A percentile compares a stretch with the other conserved stretches of the same genome.
phyloP scores from a whole-genome alignment of 371 early-diverging fungal genomes.

The Mortierella sp. region DNA sequence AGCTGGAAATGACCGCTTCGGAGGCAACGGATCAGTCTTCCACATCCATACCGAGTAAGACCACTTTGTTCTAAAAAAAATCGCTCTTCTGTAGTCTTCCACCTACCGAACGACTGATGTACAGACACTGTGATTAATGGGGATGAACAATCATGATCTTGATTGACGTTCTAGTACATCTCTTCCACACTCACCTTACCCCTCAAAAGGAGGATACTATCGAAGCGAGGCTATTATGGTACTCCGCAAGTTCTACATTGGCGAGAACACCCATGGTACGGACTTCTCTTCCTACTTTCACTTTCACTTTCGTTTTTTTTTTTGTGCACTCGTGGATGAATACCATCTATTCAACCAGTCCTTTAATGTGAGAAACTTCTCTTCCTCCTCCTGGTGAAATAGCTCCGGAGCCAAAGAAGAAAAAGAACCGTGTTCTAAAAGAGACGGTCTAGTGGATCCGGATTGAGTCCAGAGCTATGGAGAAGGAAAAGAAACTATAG shows the following conservation, averaged over 20 bases:
- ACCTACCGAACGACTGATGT: not conserved
- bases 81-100: not conserved
- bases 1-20: conserved; percentile 94
- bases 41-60: conserved; percentile 73
- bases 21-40: conserved; percentile 94
- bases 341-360: too few species aligned
- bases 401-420: conserved; percentile 92
- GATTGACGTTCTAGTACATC: conserved; percentile 6
- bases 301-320: not conserved
- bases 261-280: conserved; percentile 88
- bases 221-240: conserved; percentile 87
- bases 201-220: conserved; percentile 75
- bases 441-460: conserved; percentile 61
- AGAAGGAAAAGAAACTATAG: too few species aligned
- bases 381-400: not conserved
- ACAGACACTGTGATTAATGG: too few species aligned
- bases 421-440: conserved; percentile 81
- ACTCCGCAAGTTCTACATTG: conserved; percentile 89
- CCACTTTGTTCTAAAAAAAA: conserved; percentile 1
- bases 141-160: too few species aligned
- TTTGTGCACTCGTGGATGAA: too few species aligned
- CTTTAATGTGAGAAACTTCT: too few species aligned
- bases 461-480: too few species aligned
- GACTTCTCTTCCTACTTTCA: too few species aligned
- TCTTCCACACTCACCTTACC: conserved; percentile 57